Evolutionary conservation across 2,329 filamentous ascomycete genomes (phyloP).

Genomic region (Aspergillus oerlinghausenensis): DNA sequence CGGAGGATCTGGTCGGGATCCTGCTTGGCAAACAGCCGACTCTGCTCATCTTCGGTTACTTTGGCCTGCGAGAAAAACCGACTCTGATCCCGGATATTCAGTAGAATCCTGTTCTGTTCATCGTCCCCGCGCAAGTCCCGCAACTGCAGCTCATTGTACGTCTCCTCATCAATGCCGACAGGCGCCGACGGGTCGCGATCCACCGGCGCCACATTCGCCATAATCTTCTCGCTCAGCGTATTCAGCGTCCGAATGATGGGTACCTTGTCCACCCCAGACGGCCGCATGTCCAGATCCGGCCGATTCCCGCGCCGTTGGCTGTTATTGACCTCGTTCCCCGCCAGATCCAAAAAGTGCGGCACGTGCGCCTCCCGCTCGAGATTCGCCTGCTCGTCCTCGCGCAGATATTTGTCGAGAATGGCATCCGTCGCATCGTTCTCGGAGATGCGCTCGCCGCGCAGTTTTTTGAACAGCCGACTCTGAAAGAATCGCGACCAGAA

Average conservation of each 20-base stretch:
- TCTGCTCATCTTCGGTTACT: constrained; percentile 40
- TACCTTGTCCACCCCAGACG: constrained; percentile 66
- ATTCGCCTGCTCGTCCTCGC: constrained; percentile 59
- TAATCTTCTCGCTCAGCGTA: constrained; percentile 84
- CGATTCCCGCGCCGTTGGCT: constrained; percentile 82
- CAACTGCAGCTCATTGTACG: constrained; percentile 69
- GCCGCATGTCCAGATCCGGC: constrained; percentile 86
- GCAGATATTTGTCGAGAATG: constrained; percentile 81
- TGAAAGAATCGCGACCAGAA: constrained; percentile 97
- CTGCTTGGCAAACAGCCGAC: constrained; percentile 62
- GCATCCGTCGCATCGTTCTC: constrained; percentile 72
- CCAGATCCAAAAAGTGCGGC: constrained; percentile 85
- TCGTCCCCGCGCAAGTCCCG: constrained; percentile 73
- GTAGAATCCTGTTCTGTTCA: constrained; percentile 70
- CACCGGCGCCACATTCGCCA: constrained; percentile 77
- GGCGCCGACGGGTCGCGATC: constrained; percentile 65
- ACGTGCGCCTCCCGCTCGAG: constrained; percentile 57
- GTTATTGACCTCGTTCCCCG: constrained; percentile 92
- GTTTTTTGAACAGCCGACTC: constrained; percentile 81
- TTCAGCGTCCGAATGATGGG: constrained; percentile 89
- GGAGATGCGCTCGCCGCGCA: constrained; percentile 81
- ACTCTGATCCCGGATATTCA: constrained; percentile 85
- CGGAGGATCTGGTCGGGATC: constrained; percentile 64
- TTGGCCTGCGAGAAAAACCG: constrained; percentile 65
- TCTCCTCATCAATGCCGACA: constrained; percentile 65